These are phyloP conservation scores for Trichoderma gamsii DNA, from an alignment of 495 filamentous ascomycete species.

Conservation along the genomic window DNA sequence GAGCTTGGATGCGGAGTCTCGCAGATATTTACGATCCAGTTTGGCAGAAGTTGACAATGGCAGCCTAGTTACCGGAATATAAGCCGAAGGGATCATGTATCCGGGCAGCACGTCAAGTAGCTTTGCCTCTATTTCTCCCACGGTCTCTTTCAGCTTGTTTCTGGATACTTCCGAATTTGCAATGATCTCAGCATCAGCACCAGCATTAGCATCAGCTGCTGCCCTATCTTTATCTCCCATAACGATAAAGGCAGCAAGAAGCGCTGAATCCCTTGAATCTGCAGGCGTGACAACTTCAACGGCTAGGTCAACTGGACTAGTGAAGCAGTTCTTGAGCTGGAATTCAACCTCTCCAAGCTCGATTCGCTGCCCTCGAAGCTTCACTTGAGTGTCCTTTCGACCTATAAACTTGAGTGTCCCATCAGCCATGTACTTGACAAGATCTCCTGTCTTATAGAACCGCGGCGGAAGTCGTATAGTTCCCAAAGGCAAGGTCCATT, in stretches of 20 bases:
- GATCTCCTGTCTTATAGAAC: background rate
- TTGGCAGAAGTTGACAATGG: background rate
- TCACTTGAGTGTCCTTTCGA: background rate
- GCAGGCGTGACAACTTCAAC: too few relatives aligned
- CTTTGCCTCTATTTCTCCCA: background rate
- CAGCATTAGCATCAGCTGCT: too few relatives aligned
- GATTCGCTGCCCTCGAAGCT: background rate
- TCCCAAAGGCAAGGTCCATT: background rate
- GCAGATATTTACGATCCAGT: background rate
- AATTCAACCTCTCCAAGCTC: background rate
- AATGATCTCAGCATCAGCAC: too few relatives aligned
- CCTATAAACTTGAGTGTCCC: background rate
- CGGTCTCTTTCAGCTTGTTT: too few relatives aligned
- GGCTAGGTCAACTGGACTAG: too few relatives aligned
- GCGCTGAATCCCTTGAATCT: too few relatives aligned
- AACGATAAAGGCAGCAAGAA: too few relatives aligned
- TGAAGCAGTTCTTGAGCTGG: too few relatives aligned
- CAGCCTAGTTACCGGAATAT: background rate
- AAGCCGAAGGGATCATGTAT: slow-evolving; percentile 6
- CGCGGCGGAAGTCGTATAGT: too few relatives aligned
- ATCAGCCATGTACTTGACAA: background rate
- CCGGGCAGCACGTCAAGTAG: background rate
- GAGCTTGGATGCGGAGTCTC: too few relatives aligned
- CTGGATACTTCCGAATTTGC: too few relatives aligned
- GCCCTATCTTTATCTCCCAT: too few relatives aligned